Base-by-base conservation (phyloP, 495 filamentous ascomycete species). In the Penicillium lagena region DNA sequence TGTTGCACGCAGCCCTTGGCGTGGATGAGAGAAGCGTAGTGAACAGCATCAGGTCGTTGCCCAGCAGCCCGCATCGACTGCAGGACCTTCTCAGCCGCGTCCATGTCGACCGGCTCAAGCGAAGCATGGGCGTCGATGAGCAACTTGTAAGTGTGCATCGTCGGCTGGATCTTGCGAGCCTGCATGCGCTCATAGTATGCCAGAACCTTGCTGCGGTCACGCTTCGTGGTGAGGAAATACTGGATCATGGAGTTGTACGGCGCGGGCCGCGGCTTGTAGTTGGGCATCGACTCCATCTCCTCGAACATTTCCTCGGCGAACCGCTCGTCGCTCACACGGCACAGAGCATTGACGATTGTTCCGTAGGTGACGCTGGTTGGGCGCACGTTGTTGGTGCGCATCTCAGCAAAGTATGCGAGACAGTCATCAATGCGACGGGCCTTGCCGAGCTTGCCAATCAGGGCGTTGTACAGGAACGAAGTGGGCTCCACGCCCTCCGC, bases 161-260 rank as follows among this genome's bases (percentile, higher is more conserved):
- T 96, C 1, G 93, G 94, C 46, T 87, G 72, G 62, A 98, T 97
- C 45, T 83, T 82, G 66, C 83, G 87, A 34, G 80, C 70, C 49
- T 83, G 76, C 93, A 98, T 97, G 51, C 91, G 86, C 55, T 94
- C 85, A 62, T 90, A 96, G 75, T 96, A 98, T 15, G 84, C 78
- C n/a, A 97, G 79, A 10, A 95, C 91, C 76, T 97, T 96, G 64
- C 70, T 64, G 64, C 89, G 87, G 63, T 98, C 94, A 12, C 90
- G 84, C 77, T 97, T 96, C 27, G 94, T 96, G 55, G 85, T 90
- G 46, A 96, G 79, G 80, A 97, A 98, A 75, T 95, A 97, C 65
- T 98, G 93, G 78, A 98, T 98, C 79, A 98, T 82, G 59, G 87
- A 91, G 71, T 98, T 96, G 76, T 98, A 98, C 4, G 93, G 93